Base-by-base conservation (phyloP, 2,329 filamentous ascomycete species). In the Lasiodiplodia theobromae region DNA sequence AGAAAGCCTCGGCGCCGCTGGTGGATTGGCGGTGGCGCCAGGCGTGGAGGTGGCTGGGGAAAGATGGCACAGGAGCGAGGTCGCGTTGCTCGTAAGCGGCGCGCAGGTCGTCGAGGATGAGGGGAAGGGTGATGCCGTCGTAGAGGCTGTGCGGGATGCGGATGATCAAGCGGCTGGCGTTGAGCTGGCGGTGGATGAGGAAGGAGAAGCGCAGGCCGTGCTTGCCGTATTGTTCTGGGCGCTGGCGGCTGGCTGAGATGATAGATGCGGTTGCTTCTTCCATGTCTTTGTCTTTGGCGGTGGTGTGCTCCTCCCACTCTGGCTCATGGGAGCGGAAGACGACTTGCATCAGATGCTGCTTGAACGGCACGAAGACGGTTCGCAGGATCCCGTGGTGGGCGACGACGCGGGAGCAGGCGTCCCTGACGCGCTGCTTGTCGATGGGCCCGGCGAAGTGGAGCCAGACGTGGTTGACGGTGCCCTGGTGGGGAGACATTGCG, bases 91-190 rank as follows among this genome's bases (percentile, higher is more conserved):
- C 75, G 60, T 86, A 89, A 6, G 89, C 80, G 0, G 83, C 82
- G 4, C 86, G 86, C 40, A 91, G 85, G 73, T 90, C 87, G 18
- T 82, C 82, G 68, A 91, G 84, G 21, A 91, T 83, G 21, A 84
- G 80, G 0, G 88, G 86, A 11, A 91, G 82, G 71, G 87, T 91
- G 25, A 91, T 88, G 71, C 89, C 89, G 71, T 92, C 89, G 74
- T 91, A 91, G 72, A 91, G 89, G 0, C 89, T 87, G 76, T 92
- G 89, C 0, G 89, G 91, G 66, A 91, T 85, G 67, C 89, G 86
- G 74, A 90, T 84, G 69, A 86, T 79, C 18, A 91, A 85, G 54
- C 83, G 82, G 5, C 79, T 76, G 12, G 73, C 71, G 2, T 6
- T 21, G 14, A 3, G 67, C 75, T 77, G 80, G 1, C 18, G 57